A percentile compares a stretch with the other conserved stretches of the same genome.
Conservation (phyloP, 2,329 filamentous ascomycete species). For the Pseudogymnoascus sp. region DNA sequence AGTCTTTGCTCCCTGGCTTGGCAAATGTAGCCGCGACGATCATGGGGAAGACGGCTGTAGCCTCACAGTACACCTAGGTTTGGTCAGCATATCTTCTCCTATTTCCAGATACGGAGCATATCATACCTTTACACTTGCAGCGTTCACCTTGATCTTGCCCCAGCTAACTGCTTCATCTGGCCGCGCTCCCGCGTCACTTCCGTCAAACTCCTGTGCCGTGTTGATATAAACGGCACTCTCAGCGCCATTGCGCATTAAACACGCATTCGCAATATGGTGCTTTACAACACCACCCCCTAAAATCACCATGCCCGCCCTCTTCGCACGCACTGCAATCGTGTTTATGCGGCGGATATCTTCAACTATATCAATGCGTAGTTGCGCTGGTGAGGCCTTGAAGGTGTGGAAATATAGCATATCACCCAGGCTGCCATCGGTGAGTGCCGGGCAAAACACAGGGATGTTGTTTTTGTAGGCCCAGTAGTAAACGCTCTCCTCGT, state of each 20-base stretch:
- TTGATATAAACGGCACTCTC: constrained; percentile 98
- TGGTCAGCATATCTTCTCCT: background rate
- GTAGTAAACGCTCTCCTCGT: constrained; percentile 87
- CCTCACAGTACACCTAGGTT: constrained; percentile 54
- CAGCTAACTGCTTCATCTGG: constrained; percentile 97
- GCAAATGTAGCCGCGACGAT: constrained; percentile 63
- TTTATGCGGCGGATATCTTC: constrained; percentile 92
- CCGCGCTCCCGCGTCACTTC: constrained; percentile 87
- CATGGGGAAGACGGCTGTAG: constrained; percentile 57
- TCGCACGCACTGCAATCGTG: constrained; percentile 79
- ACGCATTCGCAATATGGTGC: constrained; percentile 97
- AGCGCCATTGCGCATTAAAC: constrained; percentile 93
- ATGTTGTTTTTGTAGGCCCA: constrained; percentile 98
- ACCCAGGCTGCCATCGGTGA: constrained; percentile 90
- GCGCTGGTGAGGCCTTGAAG: constrained; percentile 75
- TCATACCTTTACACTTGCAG: constrained; percentile 78
- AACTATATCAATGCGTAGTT: constrained; percentile 83
- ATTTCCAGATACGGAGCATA: too few relatives aligned
- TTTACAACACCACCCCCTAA: constrained; percentile 93
- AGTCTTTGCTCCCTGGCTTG: constrained; percentile 30
- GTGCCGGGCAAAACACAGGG: constrained; percentile 89
- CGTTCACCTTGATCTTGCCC: constrained; percentile 93
- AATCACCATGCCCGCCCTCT: constrained; percentile 89
- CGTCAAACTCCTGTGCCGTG: constrained; percentile 94
- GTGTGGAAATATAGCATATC: constrained; percentile 99